Conservation (phyloP, 2,329 filamentous ascomycete species). For the Endothia cerciana region DNA sequence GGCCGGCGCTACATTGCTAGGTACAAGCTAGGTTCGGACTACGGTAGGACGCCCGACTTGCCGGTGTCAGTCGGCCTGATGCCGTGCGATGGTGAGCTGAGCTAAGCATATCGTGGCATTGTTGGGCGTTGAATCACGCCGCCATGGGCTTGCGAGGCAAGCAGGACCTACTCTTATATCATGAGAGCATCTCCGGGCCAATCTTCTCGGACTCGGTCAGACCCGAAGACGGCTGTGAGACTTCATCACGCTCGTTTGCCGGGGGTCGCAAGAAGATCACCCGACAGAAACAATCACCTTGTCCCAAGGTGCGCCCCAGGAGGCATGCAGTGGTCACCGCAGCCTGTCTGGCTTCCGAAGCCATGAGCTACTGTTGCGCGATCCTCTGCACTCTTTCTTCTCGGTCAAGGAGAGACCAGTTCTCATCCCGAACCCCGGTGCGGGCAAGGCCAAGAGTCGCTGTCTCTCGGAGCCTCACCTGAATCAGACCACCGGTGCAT, state of each 20-base stretch:
- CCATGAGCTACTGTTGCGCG: background rate
- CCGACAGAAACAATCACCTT: background rate
- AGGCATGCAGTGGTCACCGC: background rate
- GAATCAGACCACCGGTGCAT: background rate
- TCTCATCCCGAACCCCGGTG: background rate
- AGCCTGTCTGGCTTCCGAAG: background rate
- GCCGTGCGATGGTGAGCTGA: slow-evolving; percentile 19
- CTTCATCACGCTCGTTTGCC: too few species aligned
- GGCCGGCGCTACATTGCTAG: too few species aligned
- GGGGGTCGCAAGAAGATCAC: background rate
- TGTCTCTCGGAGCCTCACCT: background rate
- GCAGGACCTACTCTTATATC: background rate
- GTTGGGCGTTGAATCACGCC: background rate
- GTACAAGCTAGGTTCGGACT: background rate
- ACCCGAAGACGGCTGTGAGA: background rate
- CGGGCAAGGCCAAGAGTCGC: background rate
- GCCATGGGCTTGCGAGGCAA: background rate
- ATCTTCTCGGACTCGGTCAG: background rate
- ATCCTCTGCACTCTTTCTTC: background rate
- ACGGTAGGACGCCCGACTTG: background rate
- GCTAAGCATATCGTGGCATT: background rate
- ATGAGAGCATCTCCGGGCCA: background rate
- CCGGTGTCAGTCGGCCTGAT: slow-evolving; percentile 6
- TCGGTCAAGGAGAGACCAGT: background rate
- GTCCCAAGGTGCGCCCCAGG: background rate